Evolutionary conservation across 306 rosid species (phyloP).

Genomic region (Glycine latifolia): DNA sequence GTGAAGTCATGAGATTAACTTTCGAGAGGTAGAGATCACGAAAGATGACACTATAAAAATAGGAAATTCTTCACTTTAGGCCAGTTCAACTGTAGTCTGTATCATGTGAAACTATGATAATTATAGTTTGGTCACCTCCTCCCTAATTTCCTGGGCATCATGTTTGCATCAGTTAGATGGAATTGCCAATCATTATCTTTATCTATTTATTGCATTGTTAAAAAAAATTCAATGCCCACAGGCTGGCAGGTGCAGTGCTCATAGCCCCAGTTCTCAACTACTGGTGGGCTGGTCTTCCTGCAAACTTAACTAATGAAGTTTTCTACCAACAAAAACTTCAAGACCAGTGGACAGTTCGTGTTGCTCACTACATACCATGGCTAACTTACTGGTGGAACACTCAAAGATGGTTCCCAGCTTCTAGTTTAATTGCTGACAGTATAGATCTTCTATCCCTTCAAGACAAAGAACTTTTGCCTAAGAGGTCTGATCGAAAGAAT

Average conservation of each 20-base stretch:
- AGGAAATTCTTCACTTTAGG: too few relatives aligned
- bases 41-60: too few relatives aligned
- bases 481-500: not conserved
- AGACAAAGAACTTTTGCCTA: constrained; percentile 41
- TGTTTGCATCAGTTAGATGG: not conserved
- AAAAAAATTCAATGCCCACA: constrained; percentile 43
- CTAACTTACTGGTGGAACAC: constrained; percentile 95
- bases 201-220: not conserved
- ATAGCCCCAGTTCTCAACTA: constrained; percentile 76
- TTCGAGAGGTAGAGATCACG: too few relatives aligned
- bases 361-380: constrained; percentile 82
- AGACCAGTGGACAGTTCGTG: constrained; percentile 84
- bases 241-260: constrained; percentile 80
- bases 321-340: constrained; percentile 47
- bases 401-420: constrained; percentile 75
- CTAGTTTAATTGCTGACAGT: constrained; percentile 29
- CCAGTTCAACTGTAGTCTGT: too few relatives aligned
- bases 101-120: too few relatives aligned
- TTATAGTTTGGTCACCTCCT: too few relatives aligned
- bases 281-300: constrained; percentile 86
- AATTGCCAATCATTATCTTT: not conserved
- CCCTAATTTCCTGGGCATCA: too few relatives aligned
- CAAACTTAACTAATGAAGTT: constrained; percentile 64
- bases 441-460: constrained; percentile 45
- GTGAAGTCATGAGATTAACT: too few relatives aligned